Percentiles rank a stretch among this genome's conserved stretches.
phyloP scores from a whole-genome alignment of 306 rosid species.

The Sphenostylis stenocarpa region DNA sequence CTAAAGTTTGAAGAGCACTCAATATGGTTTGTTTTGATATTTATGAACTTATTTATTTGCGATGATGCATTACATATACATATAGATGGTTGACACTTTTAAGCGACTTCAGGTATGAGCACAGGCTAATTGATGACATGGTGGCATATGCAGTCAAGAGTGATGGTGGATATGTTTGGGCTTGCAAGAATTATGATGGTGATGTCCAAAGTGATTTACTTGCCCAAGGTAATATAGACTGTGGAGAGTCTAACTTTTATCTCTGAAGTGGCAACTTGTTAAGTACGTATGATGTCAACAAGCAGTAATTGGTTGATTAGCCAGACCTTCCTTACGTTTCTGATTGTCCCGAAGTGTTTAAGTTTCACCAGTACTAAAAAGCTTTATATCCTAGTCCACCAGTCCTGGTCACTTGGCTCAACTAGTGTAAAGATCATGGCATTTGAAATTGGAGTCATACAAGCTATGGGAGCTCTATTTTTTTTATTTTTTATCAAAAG shows the following conservation, averaged over 20 bases:
- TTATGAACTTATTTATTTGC: conserved; percentile 14
- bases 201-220: conserved; percentile 98
- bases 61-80: conserved; percentile 17
- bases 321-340: background rate
- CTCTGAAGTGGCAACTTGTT: conserved; percentile 17
- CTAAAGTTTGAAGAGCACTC: conserved; percentile 81
- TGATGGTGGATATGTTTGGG: conserved; percentile 99
- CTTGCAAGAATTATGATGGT: conserved; percentile 98
- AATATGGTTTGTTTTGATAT: conserved; percentile 65
- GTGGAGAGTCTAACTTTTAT: background rate
- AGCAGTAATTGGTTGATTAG: conserved; percentile 5
- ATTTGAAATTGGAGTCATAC: background rate
- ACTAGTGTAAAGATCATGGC: background rate
- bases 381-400: background rate
- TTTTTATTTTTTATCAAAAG: too few relatives aligned
- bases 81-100: conserved; percentile 31
- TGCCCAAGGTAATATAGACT: conserved; percentile 74
- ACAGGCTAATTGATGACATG: conserved; percentile 98
- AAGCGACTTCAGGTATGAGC: conserved; percentile 79
- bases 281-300: conserved; percentile 10
- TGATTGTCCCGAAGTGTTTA: background rate
- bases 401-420: background rate
- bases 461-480: background rate
- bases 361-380: background rate
- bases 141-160: conserved; percentile 94